A percentile compares a stretch with the other conserved stretches of the same genome.
These are phyloP conservation scores for Fusarium transvaalense DNA, from an alignment of 2,329 filamentous ascomycete genomes.

Conservation along the genomic window DNA sequence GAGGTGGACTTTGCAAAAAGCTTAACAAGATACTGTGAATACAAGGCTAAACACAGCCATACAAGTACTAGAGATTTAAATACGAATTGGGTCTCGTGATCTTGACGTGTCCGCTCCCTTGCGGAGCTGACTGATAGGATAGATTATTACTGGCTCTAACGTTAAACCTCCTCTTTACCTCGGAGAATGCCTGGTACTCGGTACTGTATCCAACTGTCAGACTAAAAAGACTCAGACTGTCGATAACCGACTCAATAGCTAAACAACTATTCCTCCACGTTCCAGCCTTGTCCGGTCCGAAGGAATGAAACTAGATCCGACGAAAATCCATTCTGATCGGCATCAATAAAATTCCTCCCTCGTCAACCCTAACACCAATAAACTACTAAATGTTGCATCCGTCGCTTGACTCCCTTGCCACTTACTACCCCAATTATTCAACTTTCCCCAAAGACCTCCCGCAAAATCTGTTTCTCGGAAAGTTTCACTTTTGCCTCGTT, in stretches of 20 bases:
- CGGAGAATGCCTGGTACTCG: conserved; percentile 16
- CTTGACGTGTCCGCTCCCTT: conserved; percentile 5
- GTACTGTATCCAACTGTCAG: neutral
- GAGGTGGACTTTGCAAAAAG: conserved; percentile 22
- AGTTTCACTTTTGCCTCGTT: conserved; percentile 38
- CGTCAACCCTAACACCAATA: conserved; percentile 5
- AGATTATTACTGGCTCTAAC: conserved; percentile 7
- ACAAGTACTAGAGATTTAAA: neutral
- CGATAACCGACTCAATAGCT: conserved; percentile 8
- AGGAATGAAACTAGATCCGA: conserved; percentile 7
- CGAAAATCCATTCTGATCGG: neutral
- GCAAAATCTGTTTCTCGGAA: conserved; percentile 21
- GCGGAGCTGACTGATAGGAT: conserved; percentile 3
- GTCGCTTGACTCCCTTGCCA: conserved; percentile 10
- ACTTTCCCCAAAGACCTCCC: neutral
- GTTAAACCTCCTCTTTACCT: conserved; percentile 6
- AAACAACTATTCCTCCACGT: conserved; percentile 26
- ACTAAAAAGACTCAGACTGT: neutral
- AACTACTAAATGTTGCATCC: conserved; percentile 22
- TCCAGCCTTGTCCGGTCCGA: conserved; percentile 22
- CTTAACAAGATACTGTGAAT: conserved; percentile 35
- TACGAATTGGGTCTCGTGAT: conserved; percentile 4
- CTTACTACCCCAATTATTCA: conserved; percentile 2
- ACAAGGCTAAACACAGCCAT: conserved; percentile 3
- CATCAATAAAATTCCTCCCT: conserved; percentile 19